A percentile compares a stretch with the other conserved stretches of the same genome.
These are phyloP conservation scores for Coemansia sp. DNA, from an alignment of 192 early-diverging fungal genomes.

Conservation along the genomic window DNA sequence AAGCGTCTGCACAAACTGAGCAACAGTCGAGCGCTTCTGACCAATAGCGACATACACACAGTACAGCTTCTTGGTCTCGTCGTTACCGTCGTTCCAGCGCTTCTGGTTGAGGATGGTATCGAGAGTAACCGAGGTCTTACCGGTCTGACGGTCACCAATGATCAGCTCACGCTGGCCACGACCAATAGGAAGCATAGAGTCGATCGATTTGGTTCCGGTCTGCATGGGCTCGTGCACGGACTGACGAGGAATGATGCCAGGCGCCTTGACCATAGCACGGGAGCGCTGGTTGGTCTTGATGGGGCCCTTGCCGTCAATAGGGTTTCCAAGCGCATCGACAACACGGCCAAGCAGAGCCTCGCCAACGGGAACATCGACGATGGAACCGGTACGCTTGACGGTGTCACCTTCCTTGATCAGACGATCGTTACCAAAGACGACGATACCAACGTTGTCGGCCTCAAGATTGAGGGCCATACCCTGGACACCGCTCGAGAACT, in stretches of 20 bases:
- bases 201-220: constrained; percentile 99
- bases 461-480: constrained; percentile 99
- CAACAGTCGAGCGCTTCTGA: constrained; percentile 99
- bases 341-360: constrained; percentile 95
- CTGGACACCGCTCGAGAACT: constrained; percentile 98
- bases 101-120: constrained; percentile 99
- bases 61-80: constrained; percentile 98
- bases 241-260: constrained; percentile 98
- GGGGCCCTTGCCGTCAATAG: constrained; percentile 99
- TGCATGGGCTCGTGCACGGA: constrained; percentile 99
- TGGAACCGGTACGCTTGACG: constrained; percentile 97
- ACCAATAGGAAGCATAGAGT: constrained; percentile 99
- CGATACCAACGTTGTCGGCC: constrained; percentile 99
- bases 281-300: constrained; percentile 79
- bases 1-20: constrained; percentile 97
- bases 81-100: constrained; percentile 93
- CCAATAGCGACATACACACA: constrained; percentile 99
- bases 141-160: constrained; percentile 99
- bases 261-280: constrained; percentile 99
- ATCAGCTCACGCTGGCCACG: constrained; percentile 99
- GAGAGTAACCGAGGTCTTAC: constrained; percentile 98
- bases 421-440: constrained; percentile 99
- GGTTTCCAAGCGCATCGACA: constrained; percentile 98
- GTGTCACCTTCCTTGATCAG: constrained; percentile 99
- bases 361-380: constrained; percentile 98